These are phyloP conservation scores for Mucor ambiguus DNA, from an alignment of 371 early-diverging fungal genomes.

Conservation along the genomic window DNA sequence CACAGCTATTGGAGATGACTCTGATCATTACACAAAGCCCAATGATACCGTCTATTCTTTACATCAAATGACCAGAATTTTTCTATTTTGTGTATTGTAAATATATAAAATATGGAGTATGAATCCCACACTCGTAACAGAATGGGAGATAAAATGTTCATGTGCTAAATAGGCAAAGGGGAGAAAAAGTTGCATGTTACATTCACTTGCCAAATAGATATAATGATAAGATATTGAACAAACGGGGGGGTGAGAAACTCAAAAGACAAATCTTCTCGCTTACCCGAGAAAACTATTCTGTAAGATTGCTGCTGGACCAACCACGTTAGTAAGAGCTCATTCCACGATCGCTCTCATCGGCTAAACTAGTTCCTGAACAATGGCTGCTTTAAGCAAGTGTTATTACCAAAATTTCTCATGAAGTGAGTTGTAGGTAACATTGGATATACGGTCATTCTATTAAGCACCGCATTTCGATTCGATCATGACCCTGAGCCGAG, in stretches of 20 bases:
- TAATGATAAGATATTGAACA: background rate
- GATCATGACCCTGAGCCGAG: background rate
- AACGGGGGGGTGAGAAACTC: background rate
- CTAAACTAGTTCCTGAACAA: background rate
- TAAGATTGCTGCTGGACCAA: background rate
- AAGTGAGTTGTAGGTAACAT: background rate
- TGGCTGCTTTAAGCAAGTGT: background rate
- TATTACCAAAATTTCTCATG: slow-evolving; percentile 1
- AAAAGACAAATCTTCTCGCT: background rate
- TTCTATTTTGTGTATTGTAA: background rate
- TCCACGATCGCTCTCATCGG: background rate
- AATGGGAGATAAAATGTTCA: background rate
- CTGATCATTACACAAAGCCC: background rate
- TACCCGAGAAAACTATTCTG: background rate
- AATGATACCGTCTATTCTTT: background rate
- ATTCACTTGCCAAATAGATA: background rate
- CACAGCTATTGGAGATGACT: background rate
- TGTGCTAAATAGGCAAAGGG: background rate
- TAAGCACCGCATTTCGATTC: background rate
- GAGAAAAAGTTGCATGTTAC: background rate
- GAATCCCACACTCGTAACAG: background rate
- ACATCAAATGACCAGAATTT: background rate
- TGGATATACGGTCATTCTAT: background rate
- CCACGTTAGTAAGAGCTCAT: background rate
- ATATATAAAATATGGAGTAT: background rate